Evolutionary conservation across 2,329 filamentous ascomycete genomes (phyloP), one percentile per base, ranked within the genome.

Genomic region (Fusarium protoensiforme): DNA sequence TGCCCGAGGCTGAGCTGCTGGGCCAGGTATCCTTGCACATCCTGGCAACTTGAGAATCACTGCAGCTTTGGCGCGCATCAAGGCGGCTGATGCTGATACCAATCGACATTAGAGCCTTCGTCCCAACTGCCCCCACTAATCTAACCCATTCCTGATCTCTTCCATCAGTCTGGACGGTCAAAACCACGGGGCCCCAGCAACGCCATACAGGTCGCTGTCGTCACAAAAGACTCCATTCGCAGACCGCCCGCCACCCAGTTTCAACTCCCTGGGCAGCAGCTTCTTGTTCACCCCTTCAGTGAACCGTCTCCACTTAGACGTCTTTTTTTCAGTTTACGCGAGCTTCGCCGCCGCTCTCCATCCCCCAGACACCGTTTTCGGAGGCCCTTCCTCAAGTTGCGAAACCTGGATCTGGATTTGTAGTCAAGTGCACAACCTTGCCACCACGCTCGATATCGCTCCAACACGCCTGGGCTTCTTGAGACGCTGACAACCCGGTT

Each of bases 81-180:
- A 64, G 67, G 71, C 75, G 67, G 73, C 69, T 77, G 75, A 76
- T 74, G 63, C 67, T 71, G 59, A 72, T 77, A 60, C 68, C 67
- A 72, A 72, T 75, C 60, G 71, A 70, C 58, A 62, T 68, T 54
- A 54, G 68, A 74, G 69, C 64, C 69, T 75, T 77, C 71, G 54
- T 78, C 75, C 70, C 69, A 70, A 72, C 69, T 70, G 65, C 72
- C 76, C 76, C 76, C 76, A 78, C 72, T 73, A 64, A 65, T 73
- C 73, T 75, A 72, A 76, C 63, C 73, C 63, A 71, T 72, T 67
- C 65, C 62, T 73, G 48, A 61, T 61, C 60, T 66, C 65, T 72
- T 64, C 66, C 71, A 73, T 74, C 61, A 72, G 69, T 74, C 53
- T 73, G 64, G 59, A 64, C 71, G 61, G 60, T 65, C 64, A 66